Percentiles rank a stretch among this genome's conserved stretches.
Conservation (phyloP, 148 eudicot genomes). For the Fagopyrum homotropicum region DNA sequence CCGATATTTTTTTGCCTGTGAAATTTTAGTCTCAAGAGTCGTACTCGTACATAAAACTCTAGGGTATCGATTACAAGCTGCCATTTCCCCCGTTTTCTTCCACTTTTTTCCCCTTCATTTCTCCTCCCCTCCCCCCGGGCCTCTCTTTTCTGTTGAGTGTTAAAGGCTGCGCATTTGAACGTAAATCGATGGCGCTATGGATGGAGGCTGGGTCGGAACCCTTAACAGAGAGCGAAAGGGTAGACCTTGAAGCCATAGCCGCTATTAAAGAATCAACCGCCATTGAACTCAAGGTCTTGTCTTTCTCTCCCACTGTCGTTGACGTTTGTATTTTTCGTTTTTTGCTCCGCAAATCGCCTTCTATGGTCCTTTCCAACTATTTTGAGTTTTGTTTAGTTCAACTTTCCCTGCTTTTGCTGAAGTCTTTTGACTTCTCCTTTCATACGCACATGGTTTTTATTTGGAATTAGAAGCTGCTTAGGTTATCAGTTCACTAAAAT, state of each 20-base stretch:
- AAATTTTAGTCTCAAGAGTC: no score
- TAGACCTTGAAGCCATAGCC: conserved; percentile 60
- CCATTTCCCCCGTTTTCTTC: conserved; percentile 8
- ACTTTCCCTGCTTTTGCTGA: neutral
- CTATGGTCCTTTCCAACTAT: neutral
- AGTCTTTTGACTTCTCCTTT: neutral
- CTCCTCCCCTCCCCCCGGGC: neutral
- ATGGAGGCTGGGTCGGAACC: conserved; percentile 68
- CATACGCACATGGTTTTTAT: neutral
- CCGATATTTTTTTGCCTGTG: no score
- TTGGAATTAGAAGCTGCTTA: neutral
- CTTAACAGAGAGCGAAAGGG: conserved; percentile 47
- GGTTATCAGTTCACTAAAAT: neutral
- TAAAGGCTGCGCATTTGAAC: neutral
- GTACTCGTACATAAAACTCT: neutral
- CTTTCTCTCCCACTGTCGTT: neutral
- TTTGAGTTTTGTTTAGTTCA: neutral
- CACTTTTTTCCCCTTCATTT: neutral
- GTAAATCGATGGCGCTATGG: conserved; percentile 51
- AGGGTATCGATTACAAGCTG: neutral
- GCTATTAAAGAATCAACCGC: conserved; percentile 74
- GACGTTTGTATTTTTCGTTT: neutral
- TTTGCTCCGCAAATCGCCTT: neutral
- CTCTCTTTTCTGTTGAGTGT: neutral
- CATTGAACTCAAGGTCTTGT: conserved; percentile 70